Percentiles rank a stretch among this genome's conserved stretches.
Conservation (phyloP, 345 rosid species). For the Cardiospermum halicacabum region DNA sequence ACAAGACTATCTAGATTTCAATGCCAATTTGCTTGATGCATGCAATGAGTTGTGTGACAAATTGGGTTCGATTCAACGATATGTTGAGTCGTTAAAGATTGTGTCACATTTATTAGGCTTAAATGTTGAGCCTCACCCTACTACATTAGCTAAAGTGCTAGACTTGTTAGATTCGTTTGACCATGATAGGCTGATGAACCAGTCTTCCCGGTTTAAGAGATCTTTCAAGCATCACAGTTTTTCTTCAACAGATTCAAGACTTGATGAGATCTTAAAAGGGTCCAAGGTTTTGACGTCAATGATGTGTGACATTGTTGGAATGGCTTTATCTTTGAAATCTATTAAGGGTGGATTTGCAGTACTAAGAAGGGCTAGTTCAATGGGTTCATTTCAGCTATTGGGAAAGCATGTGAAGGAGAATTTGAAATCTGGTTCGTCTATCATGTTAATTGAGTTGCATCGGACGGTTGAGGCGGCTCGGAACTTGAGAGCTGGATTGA, state of each 20-base stretch:
- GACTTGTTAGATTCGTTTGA: slow-evolving; percentile 1
- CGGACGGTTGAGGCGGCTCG: slow-evolving; percentile 1
- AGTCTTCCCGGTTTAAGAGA: not conserved
- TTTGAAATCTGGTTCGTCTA: not conserved
- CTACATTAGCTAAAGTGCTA: slow-evolving; percentile 2
- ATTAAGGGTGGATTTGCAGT: not conserved
- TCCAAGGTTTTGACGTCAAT: not conserved
- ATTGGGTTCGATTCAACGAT: not conserved
- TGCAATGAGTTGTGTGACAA: slow-evolving; percentile 4
- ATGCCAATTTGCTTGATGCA: slow-evolving; percentile 7
- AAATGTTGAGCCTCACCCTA: not conserved
- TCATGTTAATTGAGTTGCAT: slow-evolving; percentile 2
- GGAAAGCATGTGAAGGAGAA: not conserved
- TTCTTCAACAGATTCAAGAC: not conserved
- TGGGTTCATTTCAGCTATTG: not conserved
- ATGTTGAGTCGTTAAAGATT: slow-evolving; percentile 3
- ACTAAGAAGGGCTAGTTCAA: not conserved
- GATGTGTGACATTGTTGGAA: slow-evolving; percentile 7
- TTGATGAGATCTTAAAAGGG: slow-evolving; percentile 8
- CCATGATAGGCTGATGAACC: slow-evolving; percentile 3
- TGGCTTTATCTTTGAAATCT: slow-evolving; percentile 10
- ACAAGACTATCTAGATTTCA: slow-evolving; percentile 5
- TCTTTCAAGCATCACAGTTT: not conserved
- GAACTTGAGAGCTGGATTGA: not conserved
- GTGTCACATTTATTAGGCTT: slow-evolving; percentile 8